phyloP scores from a whole-genome alignment of 2,329 filamentous ascomycete genomes.

The Sporothrix luriei region DNA sequence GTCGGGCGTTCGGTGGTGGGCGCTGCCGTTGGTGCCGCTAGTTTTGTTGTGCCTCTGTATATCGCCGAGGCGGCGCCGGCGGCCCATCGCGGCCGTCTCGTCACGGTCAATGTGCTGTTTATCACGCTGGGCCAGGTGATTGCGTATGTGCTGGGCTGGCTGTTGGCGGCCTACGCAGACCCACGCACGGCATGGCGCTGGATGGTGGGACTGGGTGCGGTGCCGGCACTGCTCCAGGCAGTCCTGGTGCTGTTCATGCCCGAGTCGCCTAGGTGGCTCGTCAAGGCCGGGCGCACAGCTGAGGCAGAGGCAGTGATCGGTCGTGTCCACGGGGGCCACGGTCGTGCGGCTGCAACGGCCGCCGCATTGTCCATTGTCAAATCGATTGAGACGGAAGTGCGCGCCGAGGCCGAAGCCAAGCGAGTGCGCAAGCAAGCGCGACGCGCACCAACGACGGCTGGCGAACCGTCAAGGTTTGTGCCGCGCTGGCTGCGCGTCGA shows the following conservation, averaged over 20 bases:
- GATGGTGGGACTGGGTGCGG: conserved; percentile 84
- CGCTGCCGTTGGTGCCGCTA: conserved; percentile 72
- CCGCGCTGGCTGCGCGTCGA: conserved; percentile 41
- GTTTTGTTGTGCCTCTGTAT: conserved; percentile 83
- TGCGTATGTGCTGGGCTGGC: conserved; percentile 83
- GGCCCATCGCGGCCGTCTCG: conserved; percentile 72
- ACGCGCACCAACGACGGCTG: neutral
- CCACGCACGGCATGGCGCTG: conserved; percentile 73
- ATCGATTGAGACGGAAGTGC: conserved; percentile 72
- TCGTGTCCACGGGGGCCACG: conserved; percentile 57
- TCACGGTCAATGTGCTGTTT: conserved; percentile 80
- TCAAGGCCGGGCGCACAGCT: conserved; percentile 64
- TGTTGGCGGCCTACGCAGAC: conserved; percentile 61
- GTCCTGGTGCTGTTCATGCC: conserved; percentile 72
- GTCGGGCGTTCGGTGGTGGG: conserved; percentile 70
- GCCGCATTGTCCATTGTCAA: conserved; percentile 62
- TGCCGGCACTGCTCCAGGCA: conserved; percentile 74
- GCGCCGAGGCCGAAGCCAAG: conserved; percentile 64
- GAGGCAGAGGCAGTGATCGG: conserved; percentile 67
- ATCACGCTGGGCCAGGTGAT: conserved; percentile 87
- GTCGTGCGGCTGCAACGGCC: conserved; percentile 45
- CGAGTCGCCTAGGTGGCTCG: conserved; percentile 86
- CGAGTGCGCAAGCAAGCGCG: conserved; percentile 43
- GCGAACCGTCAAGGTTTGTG: conserved; percentile 38
- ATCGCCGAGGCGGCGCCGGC: conserved; percentile 84